Percentiles rank a stretch among this genome's conserved stretches.
phyloP scores from a whole-genome alignment of 805 yeast genomes.

The Candida loeiensis region DNA sequence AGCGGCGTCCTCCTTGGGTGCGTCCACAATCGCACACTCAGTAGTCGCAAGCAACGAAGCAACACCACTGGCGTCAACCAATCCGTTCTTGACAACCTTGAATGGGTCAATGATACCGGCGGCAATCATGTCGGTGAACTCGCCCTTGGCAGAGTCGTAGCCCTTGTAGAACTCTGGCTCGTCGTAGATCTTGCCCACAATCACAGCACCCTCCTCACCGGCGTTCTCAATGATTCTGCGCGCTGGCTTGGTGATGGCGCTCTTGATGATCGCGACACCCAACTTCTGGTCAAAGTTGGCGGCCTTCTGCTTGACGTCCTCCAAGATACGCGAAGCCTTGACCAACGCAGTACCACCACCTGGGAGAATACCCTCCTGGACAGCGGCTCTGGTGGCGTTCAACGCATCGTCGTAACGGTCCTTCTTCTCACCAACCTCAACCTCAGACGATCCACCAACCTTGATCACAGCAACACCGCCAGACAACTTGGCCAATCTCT shows the following conservation, averaged over 20 bases:
- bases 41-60: conserved; percentile 97
- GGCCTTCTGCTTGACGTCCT: conserved; percentile 59
- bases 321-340: conserved; percentile 81
- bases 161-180: conserved; percentile 79
- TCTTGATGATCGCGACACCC: conserved; percentile 89
- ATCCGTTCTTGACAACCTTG: conserved; percentile 94
- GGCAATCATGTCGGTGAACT: conserved; percentile 91
- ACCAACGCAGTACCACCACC: conserved; percentile 99
- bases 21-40: conserved; percentile 96
- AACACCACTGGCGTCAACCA: conserved; percentile 95
- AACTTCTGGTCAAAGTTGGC: conserved; percentile 91
- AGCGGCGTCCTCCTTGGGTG: conserved; percentile 60
- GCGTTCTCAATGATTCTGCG: conserved; percentile 94
- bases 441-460: conserved; percentile 96
- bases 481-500: conserved; percentile 92
- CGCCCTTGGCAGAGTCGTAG: conserved; percentile 88
- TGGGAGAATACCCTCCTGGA: conserved; percentile 96
- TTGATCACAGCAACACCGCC: conserved; percentile 98
- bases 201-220: conserved; percentile 95
- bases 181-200: conserved; percentile 82
- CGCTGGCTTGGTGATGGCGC: conserved; percentile 94
- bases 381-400: conserved; percentile 98
- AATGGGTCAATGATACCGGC: conserved; percentile 98
- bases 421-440: conserved; percentile 99
- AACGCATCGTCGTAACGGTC: conserved; percentile 98